Percentiles rank a stretch among this genome's conserved stretches.
Conservation (phyloP, 345 rosid species). For the Aquilaria sinensis region DNA sequence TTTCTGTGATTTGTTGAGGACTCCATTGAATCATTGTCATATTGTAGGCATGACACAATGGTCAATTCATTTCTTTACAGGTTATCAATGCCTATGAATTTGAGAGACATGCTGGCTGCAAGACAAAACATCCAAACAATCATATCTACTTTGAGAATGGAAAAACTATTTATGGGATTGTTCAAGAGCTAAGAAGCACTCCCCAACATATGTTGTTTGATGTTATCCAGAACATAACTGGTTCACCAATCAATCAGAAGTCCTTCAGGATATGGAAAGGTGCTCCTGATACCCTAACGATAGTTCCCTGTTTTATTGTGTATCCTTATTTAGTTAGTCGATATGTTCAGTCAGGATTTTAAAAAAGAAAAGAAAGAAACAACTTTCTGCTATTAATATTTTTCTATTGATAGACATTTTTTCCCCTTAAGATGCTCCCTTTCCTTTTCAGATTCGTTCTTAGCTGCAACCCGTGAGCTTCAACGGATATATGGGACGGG, state of each 20-base stretch:
- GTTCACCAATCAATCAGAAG: constrained; percentile 52
- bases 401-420: not conserved
- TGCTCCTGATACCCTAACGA: constrained; percentile 5
- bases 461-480: constrained; percentile 56
- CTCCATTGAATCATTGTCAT: not conserved
- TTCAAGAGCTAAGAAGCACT: constrained; percentile 56
- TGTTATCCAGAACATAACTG: constrained; percentile 45
- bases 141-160: constrained; percentile 60
- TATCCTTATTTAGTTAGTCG: too few species aligned
- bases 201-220: constrained; percentile 51
- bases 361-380: too few species aligned
- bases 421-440: not conserved
- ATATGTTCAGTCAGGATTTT: too few species aligned
- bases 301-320: too few species aligned
- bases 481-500: constrained; percentile 55
- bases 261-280: constrained; percentile 58
- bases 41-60: not conserved
- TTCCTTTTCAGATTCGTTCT: constrained; percentile 33
- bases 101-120: constrained; percentile 62
- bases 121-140: constrained; percentile 57
- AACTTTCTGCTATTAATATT: too few species aligned
- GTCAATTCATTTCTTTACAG: constrained; percentile 16
- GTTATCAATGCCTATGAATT: constrained; percentile 50
- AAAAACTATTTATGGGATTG: constrained; percentile 51
- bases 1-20: not conserved